These are phyloP conservation scores for Aspergillus sp. DNA, from an alignment of 2,329 filamentous ascomycete genomes.

Conservation along the genomic window DNA sequence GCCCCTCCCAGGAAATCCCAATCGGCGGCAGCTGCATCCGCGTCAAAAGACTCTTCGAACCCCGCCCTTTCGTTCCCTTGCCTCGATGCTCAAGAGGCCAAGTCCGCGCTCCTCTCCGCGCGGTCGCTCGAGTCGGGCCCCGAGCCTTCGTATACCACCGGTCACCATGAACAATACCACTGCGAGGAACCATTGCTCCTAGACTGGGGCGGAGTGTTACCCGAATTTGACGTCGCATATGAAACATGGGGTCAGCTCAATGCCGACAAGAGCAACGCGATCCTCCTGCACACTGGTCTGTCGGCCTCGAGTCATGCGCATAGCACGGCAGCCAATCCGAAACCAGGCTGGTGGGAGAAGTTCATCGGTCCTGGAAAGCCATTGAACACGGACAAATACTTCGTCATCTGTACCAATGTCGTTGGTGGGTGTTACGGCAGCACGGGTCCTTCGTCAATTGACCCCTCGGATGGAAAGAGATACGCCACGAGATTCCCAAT, in stretches of 20 bases:
- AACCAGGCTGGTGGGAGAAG: constrained; percentile 97
- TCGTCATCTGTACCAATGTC: constrained; percentile 94
- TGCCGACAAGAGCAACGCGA: constrained; percentile 74
- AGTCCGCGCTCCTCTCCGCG: constrained; percentile 69
- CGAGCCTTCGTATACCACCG: constrained; percentile 90
- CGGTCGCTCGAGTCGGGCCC: constrained; percentile 71
- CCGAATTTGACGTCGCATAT: constrained; percentile 85
- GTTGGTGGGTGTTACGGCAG: constrained; percentile 94
- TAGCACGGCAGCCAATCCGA: constrained; percentile 80
- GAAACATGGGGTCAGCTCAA: constrained; percentile 73
- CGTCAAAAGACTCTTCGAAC: constrained; percentile 57
- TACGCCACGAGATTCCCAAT: constrained; percentile 97
- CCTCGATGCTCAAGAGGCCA: constrained; percentile 77
- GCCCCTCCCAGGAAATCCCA: constrained; percentile 17
- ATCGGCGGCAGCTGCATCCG: constrained; percentile 19
- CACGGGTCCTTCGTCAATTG: constrained; percentile 82
- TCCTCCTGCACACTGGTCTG: constrained; percentile 87
- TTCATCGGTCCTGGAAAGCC: constrained; percentile 88
- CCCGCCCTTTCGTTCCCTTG: constrained; percentile 87
- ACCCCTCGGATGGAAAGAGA: constrained; percentile 80
- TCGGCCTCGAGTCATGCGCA: constrained; percentile 97
- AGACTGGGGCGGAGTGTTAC: constrained; percentile 93
- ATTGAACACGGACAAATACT: constrained; percentile 87
- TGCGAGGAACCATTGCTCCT: constrained; percentile 73
- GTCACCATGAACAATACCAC: constrained; percentile 74